Base-by-base conservation (phyloP, 2,329 filamentous ascomycete genomes). In the Ceratocystis lukuohia region DNA sequence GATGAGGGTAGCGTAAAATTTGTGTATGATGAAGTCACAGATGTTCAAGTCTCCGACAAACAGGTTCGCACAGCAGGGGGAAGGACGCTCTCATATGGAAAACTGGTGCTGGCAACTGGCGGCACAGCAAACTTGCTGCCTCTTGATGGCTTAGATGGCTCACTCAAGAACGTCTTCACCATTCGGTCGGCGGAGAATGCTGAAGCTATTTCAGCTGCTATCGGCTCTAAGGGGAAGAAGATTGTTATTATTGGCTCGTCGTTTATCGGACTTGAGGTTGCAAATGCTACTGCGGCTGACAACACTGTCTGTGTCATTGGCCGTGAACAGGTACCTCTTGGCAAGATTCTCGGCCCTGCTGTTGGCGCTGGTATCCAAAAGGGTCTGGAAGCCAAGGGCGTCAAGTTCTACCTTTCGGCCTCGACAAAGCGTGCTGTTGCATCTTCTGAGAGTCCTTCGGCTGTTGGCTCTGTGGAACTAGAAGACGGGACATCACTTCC, bases 251-350 rank as follows among this genome's bases (percentile, higher is more conserved):
- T 99, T 65, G 94, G 94, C 50, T 93, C 88, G 68, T 96, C 91
- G 0, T 99, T 99, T 76, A 99, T 99, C 73, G 94, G 94, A 50
- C 95, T 99, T 89, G 94, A 99, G 76, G 84, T 95, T n/a, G 93
- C 89, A 69, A 94, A 92, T 69, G 87, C 95, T 0, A 86, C 88
- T 0, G 77, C 83, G 57, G 88, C 88, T 71, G 88, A 88, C 71
- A 96, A 99, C 74, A 78, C 86, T 7, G 91, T 99, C 17, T 88
- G 88, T 6, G 85, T 97, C 50, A 80, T 99, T 25, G 94, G 94
- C 46, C 93, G 92, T 88, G 91, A 96, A 73, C 84, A 84, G 68
- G 85, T 85, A 12, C 93, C 94, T 0, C 82, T 97, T 70, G 89
- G 96, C 75, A 84, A 89, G 22, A 85, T 99, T 3, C 88, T 99